Conservation (phyloP, 371 early-diverging fungal species). For the Apophysomyces elegans region DNA sequence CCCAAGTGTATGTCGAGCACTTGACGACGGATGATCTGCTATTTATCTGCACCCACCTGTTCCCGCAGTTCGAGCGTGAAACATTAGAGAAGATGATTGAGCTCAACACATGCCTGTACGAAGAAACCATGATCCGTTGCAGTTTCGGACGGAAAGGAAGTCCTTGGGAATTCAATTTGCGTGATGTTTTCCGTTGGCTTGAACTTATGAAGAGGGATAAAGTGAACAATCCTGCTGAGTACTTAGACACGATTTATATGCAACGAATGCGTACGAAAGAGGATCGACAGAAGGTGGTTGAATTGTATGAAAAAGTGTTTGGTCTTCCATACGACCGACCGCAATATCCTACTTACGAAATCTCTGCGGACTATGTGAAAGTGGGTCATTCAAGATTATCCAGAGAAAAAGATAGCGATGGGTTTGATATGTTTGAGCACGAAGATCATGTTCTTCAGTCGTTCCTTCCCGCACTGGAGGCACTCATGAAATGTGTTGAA, state of each 20-base stretch:
- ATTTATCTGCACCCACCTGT: slow-evolving; percentile 74
- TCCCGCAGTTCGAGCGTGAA: slow-evolving; percentile 60
- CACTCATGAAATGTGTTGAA: slow-evolving; percentile 88
- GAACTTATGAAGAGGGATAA: slow-evolving; percentile 70
- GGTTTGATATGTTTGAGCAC: slow-evolving; percentile 38
- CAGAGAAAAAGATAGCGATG: slow-evolving; percentile 34
- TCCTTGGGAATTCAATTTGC: slow-evolving; percentile 98
- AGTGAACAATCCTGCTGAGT: slow-evolving; percentile 68
- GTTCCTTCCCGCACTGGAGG: slow-evolving; percentile 72
- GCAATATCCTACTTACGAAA: slow-evolving; percentile 44
- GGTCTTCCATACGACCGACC: slow-evolving; percentile 46
- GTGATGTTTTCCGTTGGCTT: slow-evolving; percentile 96
- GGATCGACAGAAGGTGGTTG: slow-evolving; percentile 76
- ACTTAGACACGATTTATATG: slow-evolving; percentile 80
- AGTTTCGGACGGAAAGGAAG: slow-evolving; percentile 85
- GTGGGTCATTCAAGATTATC: slow-evolving; percentile 75
- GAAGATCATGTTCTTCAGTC: slow-evolving; percentile 68
- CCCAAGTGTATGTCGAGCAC: slow-evolving; percentile 92
- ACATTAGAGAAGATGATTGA: slow-evolving; percentile 77
- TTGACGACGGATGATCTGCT: slow-evolving; percentile 78
- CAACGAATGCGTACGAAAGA: slow-evolving; percentile 87
- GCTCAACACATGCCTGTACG: slow-evolving; percentile 87
- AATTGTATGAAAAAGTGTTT: slow-evolving; percentile 72
- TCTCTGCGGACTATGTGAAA: slow-evolving; percentile 46
- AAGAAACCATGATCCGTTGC: slow-evolving; percentile 80